phyloP scores from a whole-genome alignment of 306 rosid genomes.

The Inga laurina region DNA sequence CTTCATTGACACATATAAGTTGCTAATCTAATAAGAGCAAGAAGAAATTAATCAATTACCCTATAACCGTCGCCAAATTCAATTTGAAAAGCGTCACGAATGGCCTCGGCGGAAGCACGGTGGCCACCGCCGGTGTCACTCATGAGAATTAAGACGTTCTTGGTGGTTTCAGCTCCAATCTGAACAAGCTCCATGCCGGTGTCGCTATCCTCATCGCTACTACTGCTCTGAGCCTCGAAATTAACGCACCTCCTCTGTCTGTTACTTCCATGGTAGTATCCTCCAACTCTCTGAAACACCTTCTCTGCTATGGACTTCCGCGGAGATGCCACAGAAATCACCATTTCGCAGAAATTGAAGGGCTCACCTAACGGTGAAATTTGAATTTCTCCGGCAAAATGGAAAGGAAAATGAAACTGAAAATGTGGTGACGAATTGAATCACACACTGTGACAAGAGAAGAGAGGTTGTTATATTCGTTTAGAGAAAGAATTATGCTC shows the following conservation, averaged over 20 bases:
- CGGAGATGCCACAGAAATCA: slow-evolving; percentile 60
- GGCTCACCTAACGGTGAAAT: slow-evolving; percentile 23
- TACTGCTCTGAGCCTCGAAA: slow-evolving; percentile 34
- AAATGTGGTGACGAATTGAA: background rate
- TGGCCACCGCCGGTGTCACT: slow-evolving; percentile 99
- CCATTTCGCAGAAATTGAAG: slow-evolving; percentile 31
- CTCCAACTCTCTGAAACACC: slow-evolving; percentile 63
- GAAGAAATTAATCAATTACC: slow-evolving; percentile 40
- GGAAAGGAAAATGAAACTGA: background rate
- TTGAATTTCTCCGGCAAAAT: slow-evolving; percentile 28
- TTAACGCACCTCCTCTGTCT: slow-evolving; percentile 33
- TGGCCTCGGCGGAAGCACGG: slow-evolving; percentile 96
- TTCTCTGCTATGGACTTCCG: slow-evolving; percentile 67
- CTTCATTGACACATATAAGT: background rate
- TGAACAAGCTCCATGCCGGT: slow-evolving; percentile 76
- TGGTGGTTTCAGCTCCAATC: slow-evolving; percentile 89
- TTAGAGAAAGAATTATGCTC: background rate
- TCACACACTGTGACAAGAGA: background rate
- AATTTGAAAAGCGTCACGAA: slow-evolving; percentile 75
- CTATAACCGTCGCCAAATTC: slow-evolving; percentile 86
- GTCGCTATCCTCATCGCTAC: slow-evolving; percentile 42
- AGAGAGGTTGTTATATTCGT: slow-evolving; percentile 12
- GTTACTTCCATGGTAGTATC: slow-evolving; percentile 32
- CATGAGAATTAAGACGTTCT: slow-evolving; percentile 92
- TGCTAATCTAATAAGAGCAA: background rate